Base-by-base conservation (phyloP, 2,329 filamentous ascomycete species). In the Fusarium sp. region DNA sequence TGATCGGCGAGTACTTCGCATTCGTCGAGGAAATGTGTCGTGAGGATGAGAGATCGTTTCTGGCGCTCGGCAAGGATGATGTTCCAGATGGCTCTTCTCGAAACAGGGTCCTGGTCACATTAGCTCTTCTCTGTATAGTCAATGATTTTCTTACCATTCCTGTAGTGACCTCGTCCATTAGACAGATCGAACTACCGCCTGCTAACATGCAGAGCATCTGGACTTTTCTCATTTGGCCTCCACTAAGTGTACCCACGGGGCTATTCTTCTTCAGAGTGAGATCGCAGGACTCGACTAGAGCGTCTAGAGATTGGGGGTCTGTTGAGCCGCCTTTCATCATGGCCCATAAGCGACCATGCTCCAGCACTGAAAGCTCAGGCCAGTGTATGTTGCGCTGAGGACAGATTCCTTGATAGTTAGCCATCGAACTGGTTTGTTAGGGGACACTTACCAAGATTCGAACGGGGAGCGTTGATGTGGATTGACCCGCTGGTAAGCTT, bases 181-280 rank as follows among this genome's bases (percentile, higher is more conserved):
- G 49, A 3, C 61, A 64, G 17, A 64, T 39, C 2, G 58, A 58
- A 92, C 71, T 96, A 4, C 91, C 92, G 58, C 93, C 93, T 7
- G 91, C 94, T 64, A 96, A 89, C 92, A 95, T 96, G 87, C 95
- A 93, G 2, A 91, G 91, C 4, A 96, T 83, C 76, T 96, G 93
- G 6, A 96, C n/a, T 18, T 96, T 96, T 49, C 93, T 83, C 79
- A 95, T 95, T 77, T 96, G 93, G 1, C 93, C 93, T 11, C 93
- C 93, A 6, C 91, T 95, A 1, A 96, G 81, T 1, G 91, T 94
- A 70, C 87, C 87, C 0, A 91, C 87, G 62, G 82, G 82, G 0
- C 92, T 90, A 31, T 87, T 84, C 23, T 87, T 80, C 78, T 96
- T 96, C 42, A 86, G 82, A 10, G 84, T 84, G 3, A 96, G 83